phyloP scores from a whole-genome alignment of 805 yeast species.

The Candida silvatica region DNA sequence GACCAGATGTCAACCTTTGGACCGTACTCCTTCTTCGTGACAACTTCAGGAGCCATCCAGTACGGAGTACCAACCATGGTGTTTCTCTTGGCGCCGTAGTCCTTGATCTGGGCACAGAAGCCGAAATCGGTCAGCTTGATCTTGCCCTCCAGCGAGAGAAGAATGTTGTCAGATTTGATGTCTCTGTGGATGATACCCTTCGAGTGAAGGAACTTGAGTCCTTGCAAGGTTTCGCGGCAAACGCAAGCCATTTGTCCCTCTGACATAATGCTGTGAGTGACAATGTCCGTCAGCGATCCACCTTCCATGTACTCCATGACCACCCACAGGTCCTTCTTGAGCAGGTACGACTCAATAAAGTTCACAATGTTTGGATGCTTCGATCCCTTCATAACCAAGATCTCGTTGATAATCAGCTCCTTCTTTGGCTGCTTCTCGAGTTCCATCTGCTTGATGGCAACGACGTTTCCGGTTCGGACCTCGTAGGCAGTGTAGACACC shows the following conservation, averaged over 20 bases:
- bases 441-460: slow-evolving; percentile 96
- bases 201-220: slow-evolving; percentile 79
- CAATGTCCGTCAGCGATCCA: slow-evolving; percentile 92
- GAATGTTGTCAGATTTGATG: slow-evolving; percentile 89
- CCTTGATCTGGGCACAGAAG: slow-evolving; percentile 74
- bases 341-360: slow-evolving; percentile 75
- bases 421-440: slow-evolving; percentile 92
- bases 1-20: slow-evolving; percentile 83
- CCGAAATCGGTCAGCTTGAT: slow-evolving; percentile 83
- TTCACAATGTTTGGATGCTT: slow-evolving; percentile 90
- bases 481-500: slow-evolving; percentile 89
- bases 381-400: slow-evolving; percentile 89
- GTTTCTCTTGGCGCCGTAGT: slow-evolving; percentile 62
- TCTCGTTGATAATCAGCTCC: slow-evolving; percentile 90
- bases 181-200: slow-evolving; percentile 94
- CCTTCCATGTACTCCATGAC: slow-evolving; percentile 99
- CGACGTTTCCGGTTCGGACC: slow-evolving; percentile 43
- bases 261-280: slow-evolving; percentile 77
- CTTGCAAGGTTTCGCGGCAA: slow-evolving; percentile 81
- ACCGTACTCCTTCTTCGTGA: slow-evolving; percentile 70
- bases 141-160: slow-evolving; percentile 75
- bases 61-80: slow-evolving; percentile 87
- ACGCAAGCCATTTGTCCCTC: slow-evolving; percentile 96
- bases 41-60: slow-evolving; percentile 91
- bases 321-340: slow-evolving; percentile 86